Evolutionary conservation across 2,329 filamentous ascomycete genomes (phyloP), one percentile per base, ranked within the genome.

Genomic region (Fusarium phyllophilum): DNA sequence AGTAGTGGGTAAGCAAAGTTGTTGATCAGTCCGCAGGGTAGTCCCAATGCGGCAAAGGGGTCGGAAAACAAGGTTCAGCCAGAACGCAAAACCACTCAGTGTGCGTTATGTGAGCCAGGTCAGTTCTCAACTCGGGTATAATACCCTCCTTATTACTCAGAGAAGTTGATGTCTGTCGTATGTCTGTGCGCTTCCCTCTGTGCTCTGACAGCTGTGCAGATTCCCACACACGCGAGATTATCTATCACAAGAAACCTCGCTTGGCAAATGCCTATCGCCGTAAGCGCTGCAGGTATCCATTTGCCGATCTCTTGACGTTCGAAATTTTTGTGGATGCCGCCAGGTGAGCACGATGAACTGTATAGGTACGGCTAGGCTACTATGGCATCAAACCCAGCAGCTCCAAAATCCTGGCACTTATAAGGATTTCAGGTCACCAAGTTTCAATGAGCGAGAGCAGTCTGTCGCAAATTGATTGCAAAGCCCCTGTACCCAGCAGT

Each of bases 61-160:
- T 59, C 42, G 42, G 36, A 59, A 70, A 72, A 72, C 72, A 74
- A 74, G 67, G 72, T 74, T 74, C 72, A 74, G 72, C 38, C 67
- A 62, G 65, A 65, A 67, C 55, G 55, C 29, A 72, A 61, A 65
- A 58, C 58, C 71, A 64, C 56, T 59, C 62, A 68, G 41, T 66
- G 51, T 41, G 42, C 62, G 45, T 54, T 52, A 26, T 58, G 49
- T 56, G 45, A 49, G 34, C 34, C 55, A 58, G 54, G 46, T 67
- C 54, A 66, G 70, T 73, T 71, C 62, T 62, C 59, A 55, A 65
- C 60, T 72, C 60, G 45, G 48, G 44, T 68, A 68, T 58, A 46
- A 49, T 59, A 54, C 62, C 56, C 62, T 72, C 55, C 67, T 72
- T 48, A 36, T 72, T 48, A 36, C 46, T 70, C 31, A 52, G 57